Evolutionary conservation across 2,329 filamentous ascomycete species (phyloP).

Genomic region (Chrysoporthe cubensis): DNA sequence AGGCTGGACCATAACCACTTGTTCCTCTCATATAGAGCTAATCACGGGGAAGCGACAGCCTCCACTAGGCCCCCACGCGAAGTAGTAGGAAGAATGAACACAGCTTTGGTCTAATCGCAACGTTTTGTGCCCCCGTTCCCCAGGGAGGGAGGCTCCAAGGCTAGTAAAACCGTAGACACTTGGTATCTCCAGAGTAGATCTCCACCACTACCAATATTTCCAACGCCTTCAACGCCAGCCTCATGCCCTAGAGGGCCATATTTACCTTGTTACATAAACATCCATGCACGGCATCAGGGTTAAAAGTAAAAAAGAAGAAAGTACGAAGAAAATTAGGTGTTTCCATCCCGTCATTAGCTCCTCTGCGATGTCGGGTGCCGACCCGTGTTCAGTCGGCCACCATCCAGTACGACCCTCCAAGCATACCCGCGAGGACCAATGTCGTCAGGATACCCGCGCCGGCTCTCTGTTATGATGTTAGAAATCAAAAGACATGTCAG

Average conservation of each 20-base stretch:
- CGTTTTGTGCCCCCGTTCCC: too few relatives aligned
- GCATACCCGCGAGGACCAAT: slow-evolving; percentile 45
- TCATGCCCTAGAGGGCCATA: slow-evolving; percentile 9
- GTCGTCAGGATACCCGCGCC: slow-evolving; percentile 55
- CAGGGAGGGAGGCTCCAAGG: background rate
- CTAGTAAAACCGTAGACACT: background rate
- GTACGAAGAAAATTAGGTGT: background rate
- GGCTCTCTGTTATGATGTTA: slow-evolving; percentile 48
- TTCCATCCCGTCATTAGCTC: background rate
- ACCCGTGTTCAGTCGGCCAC: slow-evolving; percentile 36
- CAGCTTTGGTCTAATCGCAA: too few relatives aligned
- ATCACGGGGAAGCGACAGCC: too few relatives aligned
- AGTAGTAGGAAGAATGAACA: too few relatives aligned
- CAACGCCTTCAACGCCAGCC: slow-evolving; percentile 18
- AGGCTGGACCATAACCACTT: too few relatives aligned
- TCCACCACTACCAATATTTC: background rate
- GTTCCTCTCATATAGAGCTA: too few relatives aligned
- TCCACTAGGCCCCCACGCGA: too few relatives aligned
- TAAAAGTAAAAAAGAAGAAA: background rate
- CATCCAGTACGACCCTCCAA: slow-evolving; percentile 57
- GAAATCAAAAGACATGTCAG: slow-evolving; percentile 31
- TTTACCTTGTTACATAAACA: slow-evolving; percentile 20
- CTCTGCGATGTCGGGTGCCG: background rate
- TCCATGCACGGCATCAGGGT: slow-evolving; percentile 1
- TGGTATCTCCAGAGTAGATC: background rate